Evolutionary conservation across 1,139 yeast species (phyloP), one percentile per base, ranked within the genome.

Genomic region (Lodderomyces pseudojiufengensis): DNA sequence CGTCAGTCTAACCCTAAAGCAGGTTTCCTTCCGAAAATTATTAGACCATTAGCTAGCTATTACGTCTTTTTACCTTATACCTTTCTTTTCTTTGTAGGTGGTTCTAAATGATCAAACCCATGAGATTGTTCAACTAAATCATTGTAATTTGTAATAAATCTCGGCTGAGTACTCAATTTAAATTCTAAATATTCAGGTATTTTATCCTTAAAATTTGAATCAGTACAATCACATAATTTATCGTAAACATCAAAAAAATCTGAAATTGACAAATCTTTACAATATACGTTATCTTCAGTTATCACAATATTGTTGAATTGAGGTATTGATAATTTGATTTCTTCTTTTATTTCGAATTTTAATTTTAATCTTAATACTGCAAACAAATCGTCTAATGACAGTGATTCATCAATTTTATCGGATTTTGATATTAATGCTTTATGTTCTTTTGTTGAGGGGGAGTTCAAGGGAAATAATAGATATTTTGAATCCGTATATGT

Each of bases 251-350:
- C 42, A 12, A 68, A 44, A 21, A 72, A 55, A 41, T 67, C 73
- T 14, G 47, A 47, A 12, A 72, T 40, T 0, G 52, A 50, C 5
- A 67, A 45, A 25, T 59, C 59, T 18, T 53, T 39, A 9, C 68
- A 50, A 42, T 62, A 61, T 1, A 62, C 45, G 38, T 62, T 64
- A 47, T 72, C 76, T 40, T 73, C 77, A 4, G 65, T 51, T 9
- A 73, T 54, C 4, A 46, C 41, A 16, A 70, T 46, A 18, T 50
- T 47, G 9, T 48, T 51, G 29, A 72, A 46, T 44, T 65, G 68
- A 1, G 62, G 61, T 12, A 70, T 49, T 8, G 45, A 48, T 15
- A 72, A 42, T 2, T 52, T 52, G 34, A 65, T 48, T 40, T 65
- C 75, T 29, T 61, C 59, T 9, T 53, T 50, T 4, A 49, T 48